phyloP scores from a whole-genome alignment of 1,139 yeast species.

The Saccharomyces pastorianus region DNA sequence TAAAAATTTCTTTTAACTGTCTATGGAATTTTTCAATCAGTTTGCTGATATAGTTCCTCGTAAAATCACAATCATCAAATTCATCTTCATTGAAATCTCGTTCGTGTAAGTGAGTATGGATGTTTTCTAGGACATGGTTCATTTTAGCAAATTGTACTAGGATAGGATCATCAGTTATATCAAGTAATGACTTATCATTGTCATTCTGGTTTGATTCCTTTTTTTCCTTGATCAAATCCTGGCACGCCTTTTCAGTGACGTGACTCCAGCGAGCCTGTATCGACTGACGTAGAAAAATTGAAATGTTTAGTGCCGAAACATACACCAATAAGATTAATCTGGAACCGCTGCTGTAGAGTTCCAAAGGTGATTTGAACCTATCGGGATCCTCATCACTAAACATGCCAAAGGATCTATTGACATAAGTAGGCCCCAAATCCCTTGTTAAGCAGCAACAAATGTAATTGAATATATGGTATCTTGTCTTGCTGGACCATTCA shows the following conservation, averaged over 20 bases:
- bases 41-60: conserved; percentile 12
- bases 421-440: conserved; percentile 61
- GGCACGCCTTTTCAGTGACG: conserved; percentile 17
- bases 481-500: conserved; percentile 68
- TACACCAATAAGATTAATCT: conserved; percentile 31
- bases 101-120: conserved; percentile 42
- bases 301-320: conserved; percentile 31
- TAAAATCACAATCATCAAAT: conserved; percentile 16
- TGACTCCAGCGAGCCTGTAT: conserved; percentile 25
- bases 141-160: conserved; percentile 56
- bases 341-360: conserved; percentile 19
- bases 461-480: conserved; percentile 62
- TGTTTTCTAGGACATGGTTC: conserved; percentile 53
- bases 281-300: conserved; percentile 32
- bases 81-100: conserved; percentile 21
- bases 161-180: conserved; percentile 32
- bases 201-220: conserved; percentile 3
- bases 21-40: conserved; percentile 13
- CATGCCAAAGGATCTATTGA: conserved; percentile 19
- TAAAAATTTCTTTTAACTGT: conserved; percentile 17
- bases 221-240: conserved; percentile 14
- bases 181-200: conserved; percentile 29
- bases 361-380: conserved; percentile 13
- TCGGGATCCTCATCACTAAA: conserved; percentile 18
- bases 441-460: conserved; percentile 63